Evolutionary conservation across 768 basidiomycete species (phyloP), one percentile per base, ranked within the genome.

Genomic region (Suillus spraguei): DNA sequence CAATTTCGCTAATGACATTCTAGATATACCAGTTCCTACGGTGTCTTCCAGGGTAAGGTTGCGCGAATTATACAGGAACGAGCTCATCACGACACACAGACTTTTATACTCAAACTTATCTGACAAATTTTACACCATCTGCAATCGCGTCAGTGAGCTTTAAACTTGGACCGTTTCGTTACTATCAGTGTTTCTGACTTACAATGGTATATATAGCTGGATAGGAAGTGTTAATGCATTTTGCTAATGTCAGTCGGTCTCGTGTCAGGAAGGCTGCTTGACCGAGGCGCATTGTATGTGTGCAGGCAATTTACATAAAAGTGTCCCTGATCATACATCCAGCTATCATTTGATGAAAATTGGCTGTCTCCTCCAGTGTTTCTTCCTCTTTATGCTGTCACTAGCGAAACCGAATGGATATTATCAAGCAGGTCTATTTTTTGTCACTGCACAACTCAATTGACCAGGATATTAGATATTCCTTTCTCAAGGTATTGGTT

Each of bases 191-290:
- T 16, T 13, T 47, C 41, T 60, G 35, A 64, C n/a, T 9, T 58
- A 24, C 65, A 35, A 3, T 62, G 28, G 24, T 58, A 41, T 28
- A 28, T 28, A 28, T 62, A 79, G 76, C 6, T 81, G 77, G 77
- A 81, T 87, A 65, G 85, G 85, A 32, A 83, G 84, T 56, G 74
- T 79, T 5, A 82, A 85, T 61, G 67, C 83, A 2, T 78, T 82
- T 67, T 85, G 17, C 68, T 80, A 6, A 66, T 85, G 22, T 77
- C 79, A 0, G 74, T 76, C 41, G 83, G 84, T 1, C 70, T 84
- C 35, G 67, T 85, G 50, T 76, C 80, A 20, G 85, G 85, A 4
- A 77, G 79, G 20, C 75, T 80, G 5, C 82, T 82, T 65, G 86
- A 86, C 60, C 75, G 70, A 13, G 86, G 85, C 41, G 81, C 83